Evolutionary conservation across 2,329 filamentous ascomycete genomes (phyloP), one percentile per base, ranked within the genome.

Genomic region (Dothideomycetes sp.): DNA sequence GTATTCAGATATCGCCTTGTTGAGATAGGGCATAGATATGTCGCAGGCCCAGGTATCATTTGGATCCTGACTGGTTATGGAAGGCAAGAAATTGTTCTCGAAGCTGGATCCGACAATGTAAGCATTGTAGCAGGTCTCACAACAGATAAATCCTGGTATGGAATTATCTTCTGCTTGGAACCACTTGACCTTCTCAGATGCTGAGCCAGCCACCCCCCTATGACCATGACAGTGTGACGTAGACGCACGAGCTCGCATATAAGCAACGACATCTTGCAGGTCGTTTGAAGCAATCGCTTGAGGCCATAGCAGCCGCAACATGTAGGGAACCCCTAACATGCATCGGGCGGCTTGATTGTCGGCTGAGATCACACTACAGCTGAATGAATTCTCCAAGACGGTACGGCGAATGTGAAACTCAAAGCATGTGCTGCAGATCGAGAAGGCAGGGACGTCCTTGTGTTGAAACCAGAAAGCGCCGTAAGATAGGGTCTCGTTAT

Each of bases 401-500:
- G n/a, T 35, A 16, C 11, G 4, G 7, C 34, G 34, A 24, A 35
- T 24, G 12, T 35, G 12, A 10, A 24, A 35, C 3, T 35, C 34
- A n/a, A 35, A 35, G 19, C 34, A 35, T 15, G 19, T 35, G 19
- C 34, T 35, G 12, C 34, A 35, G n/a, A 24, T 16, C 7, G 34
- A 24, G 10, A 35, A 35, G 4, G n/a, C 19, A 3, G 34, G 19
- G 4, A 27, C 34, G 9, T 35, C 34, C 19, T 22, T 35, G 11
- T 35, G 19, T 35, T 22, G 14, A 14, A 35, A 35, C 34, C 34
- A 35, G 34, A 35, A 35, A 11, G 34, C 34, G n/a, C 27, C 34
- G n/a, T 35, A 22, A 8, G 16, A n/a, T 14, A 35, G 32, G 19
- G 11, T 34, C 22, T 17, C 32, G 32, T 7, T 34, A 19, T n/a